Conservation (phyloP, 2,329 filamentous ascomycete species). For the Cadophora luteo-olivacea region DNA sequence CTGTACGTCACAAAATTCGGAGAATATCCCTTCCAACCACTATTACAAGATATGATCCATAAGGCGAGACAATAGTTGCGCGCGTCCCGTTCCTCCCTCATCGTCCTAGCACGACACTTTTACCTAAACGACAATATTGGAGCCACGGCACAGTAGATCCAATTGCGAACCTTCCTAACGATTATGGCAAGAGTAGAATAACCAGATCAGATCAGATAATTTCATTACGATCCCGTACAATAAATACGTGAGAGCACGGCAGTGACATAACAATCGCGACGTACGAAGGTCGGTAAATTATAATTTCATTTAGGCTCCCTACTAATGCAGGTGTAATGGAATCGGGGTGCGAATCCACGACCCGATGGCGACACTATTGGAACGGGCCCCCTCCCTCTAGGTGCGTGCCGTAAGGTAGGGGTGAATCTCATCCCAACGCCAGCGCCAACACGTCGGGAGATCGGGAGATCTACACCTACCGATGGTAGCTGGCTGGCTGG, state of each 20-base stretch:
- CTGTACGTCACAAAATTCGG: conserved; percentile 9
- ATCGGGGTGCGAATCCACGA: neutral
- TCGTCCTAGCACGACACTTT: neutral
- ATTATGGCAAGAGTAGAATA: neutral
- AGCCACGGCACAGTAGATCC: neutral
- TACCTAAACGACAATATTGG: neutral
- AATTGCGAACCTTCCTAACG: neutral
- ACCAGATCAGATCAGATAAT: conserved; percentile 6
- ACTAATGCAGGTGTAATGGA: conserved; percentile 1
- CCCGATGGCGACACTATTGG: conserved; percentile 5
- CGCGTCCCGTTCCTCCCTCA: conserved; percentile 2
- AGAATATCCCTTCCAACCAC: neutral
- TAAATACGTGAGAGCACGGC: no score
- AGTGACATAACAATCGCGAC: no score
- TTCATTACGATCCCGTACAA: neutral
- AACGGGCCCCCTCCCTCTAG: neutral
- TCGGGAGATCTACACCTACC: neutral
- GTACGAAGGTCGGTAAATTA: neutral
- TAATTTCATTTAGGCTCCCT: conserved; percentile 10
- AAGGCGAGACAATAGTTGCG: neutral
- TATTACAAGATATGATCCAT: neutral
- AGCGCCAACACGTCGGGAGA: neutral
- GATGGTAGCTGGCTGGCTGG: no score
- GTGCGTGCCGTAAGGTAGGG: no score
- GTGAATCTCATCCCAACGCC: no score